Conservation (phyloP, 176 grass and related monocot genomes). For the Musa beccarii region DNA sequence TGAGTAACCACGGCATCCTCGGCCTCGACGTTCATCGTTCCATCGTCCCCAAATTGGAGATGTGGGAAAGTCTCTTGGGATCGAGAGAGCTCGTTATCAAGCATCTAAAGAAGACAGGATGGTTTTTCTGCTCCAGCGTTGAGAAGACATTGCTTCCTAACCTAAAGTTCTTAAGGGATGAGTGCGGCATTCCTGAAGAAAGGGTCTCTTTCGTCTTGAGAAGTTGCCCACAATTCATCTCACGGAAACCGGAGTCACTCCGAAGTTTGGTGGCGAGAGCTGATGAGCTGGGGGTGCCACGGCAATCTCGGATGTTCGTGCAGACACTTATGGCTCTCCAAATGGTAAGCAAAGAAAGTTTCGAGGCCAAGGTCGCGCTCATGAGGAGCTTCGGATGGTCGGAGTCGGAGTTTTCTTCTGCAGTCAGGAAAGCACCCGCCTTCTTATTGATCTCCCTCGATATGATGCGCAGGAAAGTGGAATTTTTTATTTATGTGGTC, state of each 20-base stretch:
- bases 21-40: not conserved
- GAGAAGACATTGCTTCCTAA: not conserved
- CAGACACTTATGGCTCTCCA: not conserved
- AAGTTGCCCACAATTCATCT: not conserved
- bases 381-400: not conserved
- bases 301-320: not conserved
- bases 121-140: not conserved
- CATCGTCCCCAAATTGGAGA: not conserved
- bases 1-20: not conserved
- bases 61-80: not conserved
- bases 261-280: not conserved
- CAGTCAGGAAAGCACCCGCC: constrained; percentile 19
- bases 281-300: not conserved
- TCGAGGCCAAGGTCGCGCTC: constrained; percentile 24
- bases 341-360: not conserved
- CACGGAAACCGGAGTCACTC: not conserved
- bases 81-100: not conserved
- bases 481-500: constrained; percentile 29
- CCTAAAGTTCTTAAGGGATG: not conserved
- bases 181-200: constrained; percentile 1
- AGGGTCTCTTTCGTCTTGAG: not conserved
- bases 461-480: constrained; percentile 5
- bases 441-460: constrained; percentile 25
- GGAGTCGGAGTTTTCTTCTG: constrained; percentile 15
- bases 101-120: not conserved